Evolutionary conservation across 148 eudicot genomes (phyloP), one percentile per base, ranked within the genome.

Genomic region (Polygonum aviculare): DNA sequence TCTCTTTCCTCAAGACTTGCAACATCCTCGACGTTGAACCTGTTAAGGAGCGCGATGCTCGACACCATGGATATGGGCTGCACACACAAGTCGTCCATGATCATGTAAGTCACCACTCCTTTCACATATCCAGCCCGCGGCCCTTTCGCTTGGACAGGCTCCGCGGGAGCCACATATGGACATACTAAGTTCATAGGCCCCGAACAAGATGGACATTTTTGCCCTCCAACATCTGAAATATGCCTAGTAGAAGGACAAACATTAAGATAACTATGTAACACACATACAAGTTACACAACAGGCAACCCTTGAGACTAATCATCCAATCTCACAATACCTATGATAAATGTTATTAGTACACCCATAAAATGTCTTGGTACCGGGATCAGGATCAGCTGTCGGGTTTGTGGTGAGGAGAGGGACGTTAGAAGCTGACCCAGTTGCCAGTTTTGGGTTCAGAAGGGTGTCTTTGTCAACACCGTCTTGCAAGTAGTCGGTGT

Each of bases 81-180:
- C 55, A 73, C 75, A 45, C 8, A 16, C 75, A 73, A 47, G 21
- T 73, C 54, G 26, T 73, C 75, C 50, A 0, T 47, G 31, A 73
- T 47, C 75, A 73, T 73, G 38, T 47, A 73, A 19, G 33, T 59
- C 3, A 22, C 3, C 35, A 59, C 14, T 26, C 67, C 67, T 26
- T 60, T 60, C 15, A 60, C 67, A 60, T 60, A 60, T 40, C 45
- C 5, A 19, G 2, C 0, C 2, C 75, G 47, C 50, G 10, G 5
- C 16, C 3, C 31, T 1, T 11, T 60, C 15, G 5, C 38, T 7
- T 26, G 12, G 12, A 5, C 15, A 60, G 60, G 15, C 3, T 19
- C 16, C 21, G 5, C 12, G 2, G 63, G 3, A 12, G 5, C 35
- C 67, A 60, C 67, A 26, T 60, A 26, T 14, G 4, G 0, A 35